Evolutionary conservation across 2,329 filamentous ascomycete genomes (phyloP).

Genomic region (Pseudogymnoascus sp.): DNA sequence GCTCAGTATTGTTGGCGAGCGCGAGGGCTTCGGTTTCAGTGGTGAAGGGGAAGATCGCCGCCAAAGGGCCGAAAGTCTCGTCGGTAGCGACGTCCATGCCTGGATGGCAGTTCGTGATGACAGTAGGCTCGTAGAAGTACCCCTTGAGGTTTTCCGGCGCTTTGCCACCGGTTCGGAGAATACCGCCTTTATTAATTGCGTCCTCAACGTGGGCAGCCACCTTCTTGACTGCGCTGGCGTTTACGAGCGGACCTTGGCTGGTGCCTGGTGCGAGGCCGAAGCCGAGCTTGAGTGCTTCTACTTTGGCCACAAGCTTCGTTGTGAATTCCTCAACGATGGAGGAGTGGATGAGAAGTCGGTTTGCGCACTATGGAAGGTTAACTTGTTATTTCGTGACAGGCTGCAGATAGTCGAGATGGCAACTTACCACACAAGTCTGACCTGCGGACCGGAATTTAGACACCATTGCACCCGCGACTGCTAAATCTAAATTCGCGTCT

Average conservation of each 20-base stretch:
- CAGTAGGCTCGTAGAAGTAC: conserved; percentile 65
- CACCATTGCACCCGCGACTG: conserved; percentile 39
- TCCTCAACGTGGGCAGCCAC: conserved; percentile 55
- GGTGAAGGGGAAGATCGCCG: conserved; percentile 57
- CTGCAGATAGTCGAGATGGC: background rate
- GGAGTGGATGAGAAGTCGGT: conserved; percentile 57
- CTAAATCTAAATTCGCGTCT: conserved; percentile 55
- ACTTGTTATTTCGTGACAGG: background rate
- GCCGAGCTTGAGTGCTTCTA: conserved; percentile 49
- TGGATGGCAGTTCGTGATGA: conserved; percentile 51
- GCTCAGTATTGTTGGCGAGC: conserved; percentile 51
- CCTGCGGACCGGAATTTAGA: conserved; percentile 56
- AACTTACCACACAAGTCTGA: conserved; percentile 52
- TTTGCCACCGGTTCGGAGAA: conserved; percentile 54
- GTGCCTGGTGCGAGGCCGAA: conserved; percentile 51
- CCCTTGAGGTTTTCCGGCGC: conserved; percentile 42
- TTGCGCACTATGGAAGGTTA: conserved; percentile 33
- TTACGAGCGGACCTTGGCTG: conserved; percentile 56
- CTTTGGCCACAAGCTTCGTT: conserved; percentile 45
- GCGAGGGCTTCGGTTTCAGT: conserved; percentile 57
- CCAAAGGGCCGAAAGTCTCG: conserved; percentile 60
- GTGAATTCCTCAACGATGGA: conserved; percentile 56
- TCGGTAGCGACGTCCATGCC: conserved; percentile 48
- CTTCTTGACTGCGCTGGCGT: conserved; percentile 48
- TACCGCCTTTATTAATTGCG: conserved; percentile 55